Percentiles rank a stretch among this genome's conserved stretches.
These are phyloP conservation scores for Aschersonia sp. DNA, from an alignment of 2,329 filamentous ascomycete genomes.

Conservation along the genomic window DNA sequence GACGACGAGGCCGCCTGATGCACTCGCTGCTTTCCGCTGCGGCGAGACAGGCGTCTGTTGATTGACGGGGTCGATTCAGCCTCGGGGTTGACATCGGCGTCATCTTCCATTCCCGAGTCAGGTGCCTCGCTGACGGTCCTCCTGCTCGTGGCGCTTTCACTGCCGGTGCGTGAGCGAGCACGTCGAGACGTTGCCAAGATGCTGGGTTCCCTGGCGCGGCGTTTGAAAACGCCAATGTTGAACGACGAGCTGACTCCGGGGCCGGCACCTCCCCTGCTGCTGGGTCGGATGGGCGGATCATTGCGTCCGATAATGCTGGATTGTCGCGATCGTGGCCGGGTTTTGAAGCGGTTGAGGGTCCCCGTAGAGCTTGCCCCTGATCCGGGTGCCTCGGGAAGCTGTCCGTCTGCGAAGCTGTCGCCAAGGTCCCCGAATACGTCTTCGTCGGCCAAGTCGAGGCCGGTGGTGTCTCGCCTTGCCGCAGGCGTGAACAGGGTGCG, in stretches of 20 bases:
- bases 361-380: conserved; percentile 31
- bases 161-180: conserved; percentile 16
- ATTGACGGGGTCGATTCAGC: conserved; percentile 55
- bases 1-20: neutral
- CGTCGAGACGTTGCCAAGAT: conserved; percentile 41
- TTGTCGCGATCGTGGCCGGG: conserved; percentile 24
- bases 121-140: conserved; percentile 12
- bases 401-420: conserved; percentile 26
- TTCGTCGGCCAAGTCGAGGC: conserved; percentile 32
- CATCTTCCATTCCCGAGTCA: conserved; percentile 23
- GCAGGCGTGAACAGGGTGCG: conserved; percentile 18
- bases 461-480: conserved; percentile 27
- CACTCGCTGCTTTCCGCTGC: conserved; percentile 9
- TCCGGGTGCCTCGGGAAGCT: conserved; percentile 16
- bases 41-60: conserved; percentile 21
- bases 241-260: conserved; percentile 33
- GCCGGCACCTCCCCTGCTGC: conserved; percentile 33
- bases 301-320: conserved; percentile 37
- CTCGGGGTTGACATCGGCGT: conserved; percentile 42
- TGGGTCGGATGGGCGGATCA: conserved; percentile 36
- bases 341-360: conserved; percentile 29
- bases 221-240: conserved; percentile 43
- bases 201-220: conserved; percentile 44
- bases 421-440: conserved; percentile 31
- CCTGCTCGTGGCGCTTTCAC: conserved; percentile 3